Conservation (phyloP, 2,329 filamentous ascomycete species). For the Trichophyton rubrum region DNA sequence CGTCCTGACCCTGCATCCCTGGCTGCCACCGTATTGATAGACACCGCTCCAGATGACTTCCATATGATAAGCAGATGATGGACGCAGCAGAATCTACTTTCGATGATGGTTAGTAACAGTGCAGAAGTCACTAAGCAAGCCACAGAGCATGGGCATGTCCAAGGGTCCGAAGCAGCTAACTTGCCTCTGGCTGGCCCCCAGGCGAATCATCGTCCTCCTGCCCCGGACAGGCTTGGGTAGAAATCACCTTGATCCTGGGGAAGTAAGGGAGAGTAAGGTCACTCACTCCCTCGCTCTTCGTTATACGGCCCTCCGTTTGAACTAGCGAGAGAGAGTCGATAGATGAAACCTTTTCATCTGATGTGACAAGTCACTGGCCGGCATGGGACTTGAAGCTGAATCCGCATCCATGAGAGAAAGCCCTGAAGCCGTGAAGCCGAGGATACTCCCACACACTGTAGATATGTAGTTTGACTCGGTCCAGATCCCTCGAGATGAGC, state of each 20-base stretch:
- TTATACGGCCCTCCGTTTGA: not conserved
- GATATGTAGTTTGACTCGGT: no score
- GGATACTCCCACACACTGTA: no score
- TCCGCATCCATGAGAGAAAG: not conserved
- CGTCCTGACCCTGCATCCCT: no score
- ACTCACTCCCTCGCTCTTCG: no score
- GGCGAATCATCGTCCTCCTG: not conserved
- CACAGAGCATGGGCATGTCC: not conserved
- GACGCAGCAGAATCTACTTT: not conserved
- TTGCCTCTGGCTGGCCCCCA: not conserved
- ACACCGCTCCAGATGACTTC: no score
- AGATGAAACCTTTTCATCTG: not conserved
- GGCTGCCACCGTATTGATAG: no score
- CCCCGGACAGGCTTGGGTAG: no score
- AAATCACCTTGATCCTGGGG: not conserved
- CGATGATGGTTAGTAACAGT: not conserved
- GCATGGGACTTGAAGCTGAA: not conserved
- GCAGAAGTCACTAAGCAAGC: not conserved
- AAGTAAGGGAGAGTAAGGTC: not conserved
- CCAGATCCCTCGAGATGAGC: no score
- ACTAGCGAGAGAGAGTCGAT: not conserved
- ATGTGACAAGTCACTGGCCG: not conserved
- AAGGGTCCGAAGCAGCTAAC: not conserved
- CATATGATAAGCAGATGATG: not conserved
- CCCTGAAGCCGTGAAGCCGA: not conserved